These are phyloP conservation scores for Pestalotiopsis sp. DNA, from an alignment of 2,329 filamentous ascomycete species.

Conservation along the genomic window DNA sequence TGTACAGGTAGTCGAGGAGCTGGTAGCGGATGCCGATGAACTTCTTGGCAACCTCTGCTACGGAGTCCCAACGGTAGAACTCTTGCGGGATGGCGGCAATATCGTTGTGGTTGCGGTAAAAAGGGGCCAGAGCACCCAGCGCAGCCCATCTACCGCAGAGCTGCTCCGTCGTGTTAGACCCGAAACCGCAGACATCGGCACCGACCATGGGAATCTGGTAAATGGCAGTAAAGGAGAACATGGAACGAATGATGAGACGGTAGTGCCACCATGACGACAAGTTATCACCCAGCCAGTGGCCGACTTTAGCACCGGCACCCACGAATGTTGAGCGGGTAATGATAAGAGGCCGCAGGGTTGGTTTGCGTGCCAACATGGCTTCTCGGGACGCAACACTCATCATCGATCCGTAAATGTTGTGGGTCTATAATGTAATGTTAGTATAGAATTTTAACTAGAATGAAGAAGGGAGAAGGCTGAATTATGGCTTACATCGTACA, in stretches of 20 bases:
- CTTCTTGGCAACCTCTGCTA: conserved; percentile 62
- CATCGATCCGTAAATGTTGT: conserved; percentile 77
- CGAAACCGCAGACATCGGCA: conserved; percentile 78
- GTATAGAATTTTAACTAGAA: background rate
- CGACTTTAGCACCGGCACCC: conserved; percentile 66
- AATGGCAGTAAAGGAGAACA: conserved; percentile 63
- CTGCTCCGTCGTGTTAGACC: conserved; percentile 63
- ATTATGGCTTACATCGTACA: conserved; percentile 56
- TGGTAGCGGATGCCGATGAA: conserved; percentile 71
- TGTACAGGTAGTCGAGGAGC: conserved; percentile 76
- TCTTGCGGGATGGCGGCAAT: conserved; percentile 61
- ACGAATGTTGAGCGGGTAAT: conserved; percentile 79
- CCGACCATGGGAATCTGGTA: conserved; percentile 72
- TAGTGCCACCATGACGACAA: conserved; percentile 60
- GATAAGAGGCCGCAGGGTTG: conserved; percentile 65
- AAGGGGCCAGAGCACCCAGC: conserved; percentile 73
- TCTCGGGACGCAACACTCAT: conserved; percentile 68
- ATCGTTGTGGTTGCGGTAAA: conserved; percentile 75
- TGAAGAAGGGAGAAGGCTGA: background rate
- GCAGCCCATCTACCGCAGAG: conserved; percentile 77
- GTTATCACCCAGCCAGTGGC: conserved; percentile 65
- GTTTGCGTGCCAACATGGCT: conserved; percentile 68
- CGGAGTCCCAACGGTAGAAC: conserved; percentile 68
- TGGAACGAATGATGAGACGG: conserved; percentile 57
- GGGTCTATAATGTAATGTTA: conserved; percentile 42